Evolutionary conservation across 495 filamentous ascomycete species (phyloP).

Genomic region (Gamarada debralockiae): DNA sequence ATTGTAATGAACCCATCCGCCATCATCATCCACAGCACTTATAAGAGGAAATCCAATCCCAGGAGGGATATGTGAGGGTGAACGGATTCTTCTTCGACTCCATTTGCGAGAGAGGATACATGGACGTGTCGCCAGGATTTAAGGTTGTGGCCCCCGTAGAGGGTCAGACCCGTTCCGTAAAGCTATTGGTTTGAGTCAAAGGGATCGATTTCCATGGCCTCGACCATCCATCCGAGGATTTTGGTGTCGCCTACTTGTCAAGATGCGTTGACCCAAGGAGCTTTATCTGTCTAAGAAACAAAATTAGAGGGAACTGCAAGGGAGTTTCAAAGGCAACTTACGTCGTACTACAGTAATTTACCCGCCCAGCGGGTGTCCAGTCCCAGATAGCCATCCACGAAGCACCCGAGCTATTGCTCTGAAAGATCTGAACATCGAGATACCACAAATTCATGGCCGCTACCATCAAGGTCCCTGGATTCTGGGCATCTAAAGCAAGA

Average conservation of each 20-base stretch:
- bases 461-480: conserved; percentile 51
- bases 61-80: conserved; percentile 47
- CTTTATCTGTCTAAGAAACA: conserved; percentile 32
- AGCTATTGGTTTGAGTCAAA: conserved; percentile 54
- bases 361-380: too few relatives aligned
- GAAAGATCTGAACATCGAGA: conserved; percentile 52
- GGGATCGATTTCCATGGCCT: conserved; percentile 55
- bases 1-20: conserved; percentile 54
- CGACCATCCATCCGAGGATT: conserved; percentile 61
- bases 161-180: not conserved
- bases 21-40: conserved; percentile 54
- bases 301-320: too few relatives aligned
- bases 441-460: conserved; percentile 55
- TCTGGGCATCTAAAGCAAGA: conserved; percentile 47
- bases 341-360: too few relatives aligned
- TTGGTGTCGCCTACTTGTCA: conserved; percentile 1
- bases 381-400: conserved; percentile 14
- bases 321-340: too few relatives aligned
- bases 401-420: conserved; percentile 47
- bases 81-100: conserved; percentile 57
- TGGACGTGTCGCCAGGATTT: conserved; percentile 33
- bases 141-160: conserved; percentile 40
- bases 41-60: conserved; percentile 47
- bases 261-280: conserved; percentile 45
- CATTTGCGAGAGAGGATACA: conserved; percentile 49